Evolutionary conservation across 1,284 basidiomycete genomes (phyloP).

Genomic region (Irpex sp.): DNA sequence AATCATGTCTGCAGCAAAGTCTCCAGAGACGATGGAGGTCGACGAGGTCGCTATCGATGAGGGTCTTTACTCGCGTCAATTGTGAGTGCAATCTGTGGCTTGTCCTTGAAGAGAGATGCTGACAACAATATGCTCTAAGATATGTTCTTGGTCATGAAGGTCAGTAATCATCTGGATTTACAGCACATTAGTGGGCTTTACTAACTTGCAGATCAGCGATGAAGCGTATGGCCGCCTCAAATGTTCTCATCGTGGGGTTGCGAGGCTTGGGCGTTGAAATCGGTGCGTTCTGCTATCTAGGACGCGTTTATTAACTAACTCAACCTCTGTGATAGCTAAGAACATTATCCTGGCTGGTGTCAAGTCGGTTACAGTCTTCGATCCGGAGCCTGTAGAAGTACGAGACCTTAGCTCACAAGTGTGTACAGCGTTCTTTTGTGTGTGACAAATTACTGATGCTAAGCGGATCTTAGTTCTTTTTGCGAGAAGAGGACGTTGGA

Average conservation of each 20-base stretch:
- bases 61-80: slow-evolving; percentile 92
- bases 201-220: slow-evolving; percentile 62
- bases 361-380: slow-evolving; percentile 95
- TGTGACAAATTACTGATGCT: not conserved
- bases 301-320: not conserved
- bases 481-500: slow-evolving; percentile 84
- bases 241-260: slow-evolving; percentile 91
- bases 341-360: slow-evolving; percentile 95
- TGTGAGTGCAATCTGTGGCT: slow-evolving; percentile 52
- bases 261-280: slow-evolving; percentile 96
- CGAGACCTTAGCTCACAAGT: slow-evolving; percentile 94
- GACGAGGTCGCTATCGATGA: slow-evolving; percentile 84
- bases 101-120: slow-evolving; percentile 5
- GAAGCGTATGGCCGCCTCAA: slow-evolving; percentile 98
- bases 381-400: slow-evolving; percentile 83
- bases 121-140: slow-evolving; percentile 39
- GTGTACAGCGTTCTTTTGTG: slow-evolving; percentile 7
- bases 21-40: slow-evolving; percentile 67
- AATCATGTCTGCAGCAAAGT: slow-evolving; percentile 48
- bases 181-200: not conserved
- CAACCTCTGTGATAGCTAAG: slow-evolving; percentile 65
- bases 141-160: slow-evolving; percentile 97
- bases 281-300: slow-evolving; percentile 44
- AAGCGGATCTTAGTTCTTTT: slow-evolving; percentile 72
- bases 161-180: slow-evolving; percentile 23